Conservation (phyloP, 2,329 filamentous ascomycete species). For the Epichloe sylvatica region DNA sequence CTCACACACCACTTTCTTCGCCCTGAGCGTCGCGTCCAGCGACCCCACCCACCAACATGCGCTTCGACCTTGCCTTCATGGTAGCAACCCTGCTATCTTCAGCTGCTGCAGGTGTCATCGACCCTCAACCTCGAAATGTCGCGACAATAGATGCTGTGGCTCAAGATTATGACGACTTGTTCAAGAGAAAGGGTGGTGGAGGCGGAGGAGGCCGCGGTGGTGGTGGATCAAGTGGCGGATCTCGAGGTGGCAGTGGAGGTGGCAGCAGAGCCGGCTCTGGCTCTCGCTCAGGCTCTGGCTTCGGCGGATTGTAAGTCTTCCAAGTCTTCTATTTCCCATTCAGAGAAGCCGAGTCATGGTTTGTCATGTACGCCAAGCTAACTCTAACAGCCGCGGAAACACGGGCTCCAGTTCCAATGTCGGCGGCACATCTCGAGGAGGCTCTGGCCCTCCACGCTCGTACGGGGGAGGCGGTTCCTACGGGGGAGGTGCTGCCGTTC, state of each 20-base stretch:
- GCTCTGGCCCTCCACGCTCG: conserved; percentile 40
- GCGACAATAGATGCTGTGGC: conserved; percentile 13
- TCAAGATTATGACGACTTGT: conserved; percentile 31
- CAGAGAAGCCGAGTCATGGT: background rate
- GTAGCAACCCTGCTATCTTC: conserved; percentile 2
- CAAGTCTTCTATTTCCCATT: too few relatives aligned
- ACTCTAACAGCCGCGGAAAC: conserved; percentile 15
- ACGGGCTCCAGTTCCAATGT: conserved; percentile 19
- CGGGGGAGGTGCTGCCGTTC: conserved; percentile 49
- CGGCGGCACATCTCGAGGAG: conserved; percentile 40
- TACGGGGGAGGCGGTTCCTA: conserved; percentile 55
- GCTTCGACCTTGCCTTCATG: conserved; percentile 6
- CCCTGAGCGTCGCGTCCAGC: background rate
- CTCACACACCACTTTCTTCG: background rate
- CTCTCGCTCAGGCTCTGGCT: conserved; percentile 2
- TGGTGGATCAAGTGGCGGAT: conserved; percentile 8
- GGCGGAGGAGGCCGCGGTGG: conserved; percentile 37
- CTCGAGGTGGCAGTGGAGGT: conserved; percentile 10
- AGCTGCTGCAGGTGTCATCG: conserved; percentile 5
- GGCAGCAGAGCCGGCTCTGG: conserved; percentile 9
- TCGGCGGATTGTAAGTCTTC: conserved; percentile 6
- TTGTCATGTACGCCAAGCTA: background rate
- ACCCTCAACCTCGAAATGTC: conserved; percentile 9
- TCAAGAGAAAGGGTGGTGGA: conserved; percentile 44
- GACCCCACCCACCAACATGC: conserved; percentile 5